These are phyloP conservation scores for Talaromyces marneffei DNA, from an alignment of 2,329 filamentous ascomycete species.

Conservation along the genomic window DNA sequence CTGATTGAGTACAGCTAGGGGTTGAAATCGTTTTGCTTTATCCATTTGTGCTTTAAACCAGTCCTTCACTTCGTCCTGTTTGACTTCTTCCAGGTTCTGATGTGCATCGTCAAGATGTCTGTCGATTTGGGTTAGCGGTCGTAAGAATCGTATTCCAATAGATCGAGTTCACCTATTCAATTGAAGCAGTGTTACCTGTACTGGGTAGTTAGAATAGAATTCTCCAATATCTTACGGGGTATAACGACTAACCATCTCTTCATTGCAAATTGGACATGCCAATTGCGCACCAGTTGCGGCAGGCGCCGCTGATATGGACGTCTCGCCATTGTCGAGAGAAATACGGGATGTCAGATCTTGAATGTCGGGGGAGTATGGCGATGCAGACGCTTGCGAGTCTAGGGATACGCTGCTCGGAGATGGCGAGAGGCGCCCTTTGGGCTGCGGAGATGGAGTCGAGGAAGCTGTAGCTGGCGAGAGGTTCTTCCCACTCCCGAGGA, in stretches of 20 bases:
- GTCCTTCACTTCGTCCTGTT: slow-evolving; percentile 91
- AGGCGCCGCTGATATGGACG: slow-evolving; percentile 44
- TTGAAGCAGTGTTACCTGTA: slow-evolving; percentile 80
- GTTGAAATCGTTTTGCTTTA: slow-evolving; percentile 89
- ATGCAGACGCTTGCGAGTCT: slow-evolving; percentile 67
- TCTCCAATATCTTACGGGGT: not conserved
- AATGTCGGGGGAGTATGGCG: slow-evolving; percentile 62
- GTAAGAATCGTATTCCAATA: not conserved
- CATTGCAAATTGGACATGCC: slow-evolving; percentile 94
- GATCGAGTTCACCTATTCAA: slow-evolving; percentile 61
- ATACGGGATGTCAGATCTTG: slow-evolving; percentile 80
- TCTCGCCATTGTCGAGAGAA: slow-evolving; percentile 58
- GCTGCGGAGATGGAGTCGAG: slow-evolving; percentile 38
- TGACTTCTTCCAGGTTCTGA: slow-evolving; percentile 78
- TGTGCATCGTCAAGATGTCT: slow-evolving; percentile 80
- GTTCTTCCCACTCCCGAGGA: slow-evolving; percentile 79
- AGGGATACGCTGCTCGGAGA: slow-evolving; percentile 71
- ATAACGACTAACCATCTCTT: slow-evolving; percentile 73
- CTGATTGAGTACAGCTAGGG: slow-evolving; percentile 83
- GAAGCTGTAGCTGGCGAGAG: slow-evolving; percentile 61
- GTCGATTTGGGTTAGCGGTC: slow-evolving; percentile 29
- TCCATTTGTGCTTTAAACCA: slow-evolving; percentile 95
- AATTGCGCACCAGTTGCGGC: slow-evolving; percentile 61
- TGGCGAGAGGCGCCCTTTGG: slow-evolving; percentile 49
- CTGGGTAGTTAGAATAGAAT: not conserved